Percentiles rank a stretch among this genome's conserved stretches.
Evolutionary conservation across 805 yeast species (phyloP).

Genomic region (Saccharomycopsis selenospora): DNA sequence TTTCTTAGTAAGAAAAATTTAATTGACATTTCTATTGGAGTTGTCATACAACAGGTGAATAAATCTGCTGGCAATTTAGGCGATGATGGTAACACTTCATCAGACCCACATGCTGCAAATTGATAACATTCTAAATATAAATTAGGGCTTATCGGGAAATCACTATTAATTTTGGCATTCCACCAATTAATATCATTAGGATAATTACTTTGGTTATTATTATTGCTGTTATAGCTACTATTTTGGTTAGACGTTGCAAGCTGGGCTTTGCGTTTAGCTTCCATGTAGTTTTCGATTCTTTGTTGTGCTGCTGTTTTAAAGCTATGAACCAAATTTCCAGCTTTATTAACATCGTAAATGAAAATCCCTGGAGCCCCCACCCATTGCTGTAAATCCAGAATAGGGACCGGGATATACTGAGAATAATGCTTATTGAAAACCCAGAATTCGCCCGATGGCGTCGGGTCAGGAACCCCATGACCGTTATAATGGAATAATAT

Average conservation of each 20-base stretch:
- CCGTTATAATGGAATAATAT: slow-evolving; percentile 94
- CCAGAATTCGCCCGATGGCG: slow-evolving; percentile 96
- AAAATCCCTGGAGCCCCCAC: slow-evolving; percentile 95
- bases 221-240: not conserved
- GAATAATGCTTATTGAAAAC: slow-evolving; percentile 96
- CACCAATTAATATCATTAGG: not conserved
- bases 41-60: slow-evolving; percentile 90
- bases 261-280: slow-evolving; percentile 22
- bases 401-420: slow-evolving; percentile 91
- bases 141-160: slow-evolving; percentile 20
- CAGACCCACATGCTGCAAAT: slow-evolving; percentile 82
- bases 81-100: slow-evolving; percentile 83
- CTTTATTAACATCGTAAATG: slow-evolving; percentile 90
- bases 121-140: slow-evolving; percentile 78
- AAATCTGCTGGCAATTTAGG: slow-evolving; percentile 95
- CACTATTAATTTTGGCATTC: not conserved
- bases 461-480: slow-evolving; percentile 97
- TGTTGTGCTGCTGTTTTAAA: slow-evolving; percentile 86
- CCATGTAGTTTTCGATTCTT: slow-evolving; percentile 79
- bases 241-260: not conserved
- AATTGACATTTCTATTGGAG: slow-evolving; percentile 91
- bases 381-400: slow-evolving; percentile 96
- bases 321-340: slow-evolving; percentile 87
- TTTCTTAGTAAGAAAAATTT: slow-evolving; percentile 87
- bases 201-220: too few relatives aligned